Conservation (phyloP, 495 filamentous ascomycete genomes). For the Penicillium diatomitis region DNA sequence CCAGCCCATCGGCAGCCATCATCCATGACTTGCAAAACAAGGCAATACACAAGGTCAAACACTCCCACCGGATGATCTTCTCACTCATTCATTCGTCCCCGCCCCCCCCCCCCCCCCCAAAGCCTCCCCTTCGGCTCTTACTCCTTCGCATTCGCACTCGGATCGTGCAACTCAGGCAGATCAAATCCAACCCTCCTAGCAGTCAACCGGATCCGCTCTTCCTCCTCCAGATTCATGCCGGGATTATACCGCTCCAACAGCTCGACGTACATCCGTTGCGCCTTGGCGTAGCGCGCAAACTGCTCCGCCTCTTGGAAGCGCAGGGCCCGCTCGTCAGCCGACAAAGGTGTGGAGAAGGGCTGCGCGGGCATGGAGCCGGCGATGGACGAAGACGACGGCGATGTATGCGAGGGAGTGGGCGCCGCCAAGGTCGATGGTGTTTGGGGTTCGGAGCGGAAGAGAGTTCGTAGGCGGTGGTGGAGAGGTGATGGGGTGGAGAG, state of each 20-base stretch:
- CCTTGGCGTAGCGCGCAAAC: constrained; percentile 65
- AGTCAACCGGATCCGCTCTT: constrained; percentile 73
- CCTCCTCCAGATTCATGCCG: constrained; percentile 72
- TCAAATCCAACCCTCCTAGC: constrained; percentile 85
- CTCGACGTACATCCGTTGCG: constrained; percentile 71
- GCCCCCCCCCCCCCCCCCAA: too few species aligned
- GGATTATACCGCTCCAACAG: constrained; percentile 90
- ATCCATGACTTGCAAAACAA: too few species aligned
- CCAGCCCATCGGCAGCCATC: too few species aligned
- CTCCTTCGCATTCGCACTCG: constrained; percentile 8
- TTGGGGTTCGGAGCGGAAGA: constrained; percentile 25
- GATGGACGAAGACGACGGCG: neutral
- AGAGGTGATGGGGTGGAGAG: constrained; percentile 49
- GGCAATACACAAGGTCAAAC: too few species aligned
- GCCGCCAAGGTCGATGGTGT: constrained; percentile 10
- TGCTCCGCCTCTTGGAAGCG: constrained; percentile 60
- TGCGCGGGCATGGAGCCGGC: neutral
- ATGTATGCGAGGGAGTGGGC: constrained; percentile 6
- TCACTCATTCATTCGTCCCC: too few species aligned
- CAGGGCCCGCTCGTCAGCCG: constrained; percentile 6
- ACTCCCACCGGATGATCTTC: too few species aligned
- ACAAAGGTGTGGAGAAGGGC: constrained; percentile 9
- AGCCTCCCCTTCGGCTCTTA: neutral
- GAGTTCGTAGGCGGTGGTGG: constrained; percentile 48
- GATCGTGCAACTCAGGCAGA: constrained; percentile 45